Conservation (phyloP, 1,139 yeast species). For the Taiozyma sp. region DNA sequence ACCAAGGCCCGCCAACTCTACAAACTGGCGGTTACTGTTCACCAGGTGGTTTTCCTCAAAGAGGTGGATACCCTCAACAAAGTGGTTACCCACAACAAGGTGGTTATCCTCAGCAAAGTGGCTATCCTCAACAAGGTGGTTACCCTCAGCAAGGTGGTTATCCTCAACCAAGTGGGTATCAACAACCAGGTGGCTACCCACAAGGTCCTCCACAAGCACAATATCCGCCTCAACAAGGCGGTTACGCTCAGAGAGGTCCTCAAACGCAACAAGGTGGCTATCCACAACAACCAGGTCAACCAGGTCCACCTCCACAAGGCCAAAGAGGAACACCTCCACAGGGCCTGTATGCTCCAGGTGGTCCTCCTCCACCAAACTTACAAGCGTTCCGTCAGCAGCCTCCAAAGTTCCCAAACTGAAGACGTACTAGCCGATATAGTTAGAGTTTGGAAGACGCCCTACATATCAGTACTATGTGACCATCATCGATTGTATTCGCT, state of each 20-base stretch:
- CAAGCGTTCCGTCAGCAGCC: background rate
- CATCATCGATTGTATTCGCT: too few relatives aligned
- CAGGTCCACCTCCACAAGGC: background rate
- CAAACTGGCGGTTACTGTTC: background rate
- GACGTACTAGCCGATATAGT: background rate
- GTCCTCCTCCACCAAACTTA: background rate
- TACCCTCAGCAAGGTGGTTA: background rate
- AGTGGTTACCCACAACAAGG: constrained; percentile 4
- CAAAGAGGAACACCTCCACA: background rate
- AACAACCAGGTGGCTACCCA: background rate
- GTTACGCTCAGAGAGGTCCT: constrained; percentile 2
- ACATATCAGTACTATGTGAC: background rate
- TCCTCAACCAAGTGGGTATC: background rate
- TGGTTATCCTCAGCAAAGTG: background rate
- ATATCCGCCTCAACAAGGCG: constrained; percentile 1
- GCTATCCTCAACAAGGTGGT: constrained; percentile 1
- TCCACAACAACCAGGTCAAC: constrained; percentile 1
- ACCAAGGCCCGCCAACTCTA: background rate
- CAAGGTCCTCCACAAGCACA: background rate
- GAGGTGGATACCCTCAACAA: background rate
- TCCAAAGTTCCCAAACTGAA: background rate
- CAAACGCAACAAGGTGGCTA: constrained; percentile 3
- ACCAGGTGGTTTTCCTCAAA: background rate
- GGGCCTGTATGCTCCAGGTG: background rate
- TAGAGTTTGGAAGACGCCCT: background rate